These are phyloP conservation scores for Jasminum sambac DNA, from an alignment of 257 asterid genomes.

Conservation along the genomic window DNA sequence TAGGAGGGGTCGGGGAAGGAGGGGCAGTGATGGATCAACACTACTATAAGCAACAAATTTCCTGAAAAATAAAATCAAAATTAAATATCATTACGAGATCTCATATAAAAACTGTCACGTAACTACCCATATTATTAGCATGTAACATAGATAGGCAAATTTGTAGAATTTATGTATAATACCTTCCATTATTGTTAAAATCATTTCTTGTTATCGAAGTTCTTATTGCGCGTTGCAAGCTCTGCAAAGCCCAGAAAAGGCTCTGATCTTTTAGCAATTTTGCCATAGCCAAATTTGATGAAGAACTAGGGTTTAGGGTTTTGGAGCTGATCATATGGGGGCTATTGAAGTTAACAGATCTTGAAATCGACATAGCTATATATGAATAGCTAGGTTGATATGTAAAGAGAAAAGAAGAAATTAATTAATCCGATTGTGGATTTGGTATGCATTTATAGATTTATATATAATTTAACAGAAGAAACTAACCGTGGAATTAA, in stretches of 20 bases:
- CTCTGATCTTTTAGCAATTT: slow-evolving; percentile 6
- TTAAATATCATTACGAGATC: background rate
- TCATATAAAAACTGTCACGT: too few species aligned
- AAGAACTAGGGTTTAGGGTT: slow-evolving; percentile 12
- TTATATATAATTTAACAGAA: background rate
- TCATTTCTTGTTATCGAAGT: background rate
- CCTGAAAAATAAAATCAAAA: slow-evolving; percentile 25
- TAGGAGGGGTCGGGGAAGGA: slow-evolving; percentile 38
- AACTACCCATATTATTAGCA: too few species aligned
- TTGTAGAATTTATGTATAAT: background rate
- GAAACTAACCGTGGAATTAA: slow-evolving; percentile 9
- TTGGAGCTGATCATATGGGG: slow-evolving; percentile 1
- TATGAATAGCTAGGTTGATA: background rate
- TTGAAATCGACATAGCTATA: slow-evolving; percentile 32
- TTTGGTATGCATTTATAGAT: slow-evolving; percentile 2
- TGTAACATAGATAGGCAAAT: too few species aligned
- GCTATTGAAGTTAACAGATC: slow-evolving; percentile 8
- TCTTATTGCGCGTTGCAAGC: background rate
- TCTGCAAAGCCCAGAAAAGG: slow-evolving; percentile 14
- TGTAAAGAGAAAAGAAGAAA: background rate
- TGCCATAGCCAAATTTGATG: slow-evolving; percentile 11
- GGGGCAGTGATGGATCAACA: slow-evolving; percentile 31
- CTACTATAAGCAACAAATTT: slow-evolving; percentile 25
- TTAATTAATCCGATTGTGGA: background rate
- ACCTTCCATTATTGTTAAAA: slow-evolving; percentile 24